Evolutionary conservation across 345 rosid genomes (phyloP).

Genomic region (Eucalyptus pumila): DNA sequence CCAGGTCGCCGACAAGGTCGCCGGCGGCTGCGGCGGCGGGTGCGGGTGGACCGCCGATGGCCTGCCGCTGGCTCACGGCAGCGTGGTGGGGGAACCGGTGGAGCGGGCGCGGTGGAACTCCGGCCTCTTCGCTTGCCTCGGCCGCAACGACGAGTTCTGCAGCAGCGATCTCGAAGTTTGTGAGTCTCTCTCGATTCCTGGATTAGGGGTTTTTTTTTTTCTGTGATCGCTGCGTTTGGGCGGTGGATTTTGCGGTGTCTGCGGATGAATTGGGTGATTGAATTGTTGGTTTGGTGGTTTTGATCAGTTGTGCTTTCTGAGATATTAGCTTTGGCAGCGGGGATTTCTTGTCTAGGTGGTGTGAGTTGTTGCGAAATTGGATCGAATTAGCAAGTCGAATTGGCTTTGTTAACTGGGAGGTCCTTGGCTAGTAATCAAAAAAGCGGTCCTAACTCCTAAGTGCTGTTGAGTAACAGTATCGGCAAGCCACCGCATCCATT

Average conservation of each 20-base stretch:
- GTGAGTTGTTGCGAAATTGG: neutral
- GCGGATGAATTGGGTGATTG: neutral
- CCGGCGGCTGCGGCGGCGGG: neutral
- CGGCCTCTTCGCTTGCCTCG: constrained; percentile 57
- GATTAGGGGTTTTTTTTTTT: neutral
- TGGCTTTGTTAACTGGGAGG: neutral
- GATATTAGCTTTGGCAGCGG: neutral
- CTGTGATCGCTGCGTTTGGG: neutral
- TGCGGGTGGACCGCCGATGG: constrained; percentile 82
- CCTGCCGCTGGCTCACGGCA: constrained; percentile 55
- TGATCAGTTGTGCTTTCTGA: neutral
- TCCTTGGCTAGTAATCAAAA: neutral
- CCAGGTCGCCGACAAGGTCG: neutral
- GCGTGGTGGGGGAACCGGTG: constrained; percentile 86
- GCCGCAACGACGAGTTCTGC: constrained; percentile 86
- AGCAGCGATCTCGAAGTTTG: constrained; percentile 99
- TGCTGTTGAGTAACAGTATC: neutral
- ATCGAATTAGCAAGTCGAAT: neutral
- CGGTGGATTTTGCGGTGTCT: neutral
- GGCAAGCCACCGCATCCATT: neutral
- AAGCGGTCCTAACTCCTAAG: neutral
- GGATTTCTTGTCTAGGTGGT: neutral
- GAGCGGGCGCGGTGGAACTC: constrained; percentile 72
- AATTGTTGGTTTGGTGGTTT: neutral
- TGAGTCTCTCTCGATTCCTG: constrained; percentile 20